Evolutionary conservation across 2,329 filamentous ascomycete genomes (phyloP).

Genomic region (Fusarium continuum): DNA sequence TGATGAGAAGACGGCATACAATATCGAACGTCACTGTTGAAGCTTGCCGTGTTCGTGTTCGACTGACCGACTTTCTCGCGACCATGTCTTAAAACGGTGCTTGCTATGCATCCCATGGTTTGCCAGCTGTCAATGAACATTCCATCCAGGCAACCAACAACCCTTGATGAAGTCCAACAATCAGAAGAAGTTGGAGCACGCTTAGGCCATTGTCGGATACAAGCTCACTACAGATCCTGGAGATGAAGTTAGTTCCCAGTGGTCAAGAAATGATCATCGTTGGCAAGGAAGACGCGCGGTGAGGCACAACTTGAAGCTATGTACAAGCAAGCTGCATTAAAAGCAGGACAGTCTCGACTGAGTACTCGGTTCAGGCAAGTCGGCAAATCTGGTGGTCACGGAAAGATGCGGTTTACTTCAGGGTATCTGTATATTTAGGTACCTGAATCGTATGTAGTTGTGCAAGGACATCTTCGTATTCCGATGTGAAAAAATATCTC

Average conservation of each 20-base stretch:
- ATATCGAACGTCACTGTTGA: not conserved
- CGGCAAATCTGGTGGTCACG: not conserved
- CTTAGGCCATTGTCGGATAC: not conserved
- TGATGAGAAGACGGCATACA: not conserved
- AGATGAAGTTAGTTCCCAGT: not conserved
- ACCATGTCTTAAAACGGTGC: not conserved
- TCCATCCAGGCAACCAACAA: not conserved
- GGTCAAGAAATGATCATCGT: not conserved
- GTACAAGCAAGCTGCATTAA: not conserved
- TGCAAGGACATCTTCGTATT: not conserved
- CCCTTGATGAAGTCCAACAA: not conserved
- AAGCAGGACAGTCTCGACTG: not conserved
- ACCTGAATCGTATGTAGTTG: no score
- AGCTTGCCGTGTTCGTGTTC: not conserved
- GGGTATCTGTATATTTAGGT: not conserved
- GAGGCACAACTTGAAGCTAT: not conserved
- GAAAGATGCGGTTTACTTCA: not conserved
- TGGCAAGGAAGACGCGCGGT: not conserved
- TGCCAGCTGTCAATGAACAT: not conserved
- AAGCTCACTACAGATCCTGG: not conserved
- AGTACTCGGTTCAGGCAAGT: not conserved
- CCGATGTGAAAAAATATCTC: no score
- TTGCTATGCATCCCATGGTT: not conserved
- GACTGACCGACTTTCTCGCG: no score
- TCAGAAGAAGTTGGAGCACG: not conserved